These are phyloP conservation scores for Nigrospora osmanthi DNA, from an alignment of 2,329 filamentous ascomycete genomes.

Conservation along the genomic window DNA sequence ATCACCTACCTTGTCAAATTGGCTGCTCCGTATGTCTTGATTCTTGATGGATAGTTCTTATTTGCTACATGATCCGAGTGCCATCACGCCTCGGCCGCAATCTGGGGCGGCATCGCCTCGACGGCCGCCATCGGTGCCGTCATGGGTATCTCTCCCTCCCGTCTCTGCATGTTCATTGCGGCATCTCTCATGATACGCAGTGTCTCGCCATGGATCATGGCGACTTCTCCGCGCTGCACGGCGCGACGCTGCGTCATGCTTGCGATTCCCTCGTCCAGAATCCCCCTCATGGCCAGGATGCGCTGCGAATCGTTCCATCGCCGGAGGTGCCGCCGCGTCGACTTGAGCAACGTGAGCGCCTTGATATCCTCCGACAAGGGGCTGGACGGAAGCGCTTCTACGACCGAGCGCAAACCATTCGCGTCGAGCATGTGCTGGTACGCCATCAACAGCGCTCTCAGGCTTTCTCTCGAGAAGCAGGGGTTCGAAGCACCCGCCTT, in stretches of 20 bases:
- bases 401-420: constrained; percentile 12
- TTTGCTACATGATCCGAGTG: too few relatives aligned
- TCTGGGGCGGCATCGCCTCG: too few relatives aligned
- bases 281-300: constrained; percentile 5
- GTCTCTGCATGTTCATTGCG: too few relatives aligned
- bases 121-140: too few relatives aligned
- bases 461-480: constrained; percentile 17
- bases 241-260: constrained; percentile 5
- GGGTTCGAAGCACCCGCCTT: constrained; percentile 11
- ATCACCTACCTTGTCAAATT: too few relatives aligned
- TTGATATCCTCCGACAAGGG: constrained; percentile 11
- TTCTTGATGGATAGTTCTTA: too few relatives aligned
- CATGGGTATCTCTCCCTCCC: too few relatives aligned
- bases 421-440: constrained; percentile 13
- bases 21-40: too few relatives aligned
- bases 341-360: constrained; percentile 12
- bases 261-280: constrained; percentile 10
- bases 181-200: constrained; percentile 18
- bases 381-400: constrained; percentile 12
- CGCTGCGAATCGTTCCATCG: constrained; percentile 1
- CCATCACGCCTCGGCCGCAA: too few relatives aligned
- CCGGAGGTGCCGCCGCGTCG: constrained; percentile 9
- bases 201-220: constrained; percentile 13
- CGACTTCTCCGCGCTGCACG: constrained; percentile 6
- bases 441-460: constrained; percentile 12